These are phyloP conservation scores for Aleurites moluccanus DNA, from an alignment of 441 rosid species.

Conservation along the genomic window DNA sequence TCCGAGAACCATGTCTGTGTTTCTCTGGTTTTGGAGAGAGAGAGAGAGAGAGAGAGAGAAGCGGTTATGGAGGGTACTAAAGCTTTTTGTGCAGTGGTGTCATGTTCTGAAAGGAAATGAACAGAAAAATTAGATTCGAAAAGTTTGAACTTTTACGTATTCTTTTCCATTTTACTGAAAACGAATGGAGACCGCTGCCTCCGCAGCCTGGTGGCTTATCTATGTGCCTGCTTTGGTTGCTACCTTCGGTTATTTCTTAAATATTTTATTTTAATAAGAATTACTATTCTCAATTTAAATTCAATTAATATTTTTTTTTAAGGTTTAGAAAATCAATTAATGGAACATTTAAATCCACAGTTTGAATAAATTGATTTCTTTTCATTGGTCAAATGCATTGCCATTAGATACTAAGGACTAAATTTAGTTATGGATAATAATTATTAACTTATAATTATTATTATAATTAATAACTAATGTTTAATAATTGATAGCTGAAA, in stretches of 20 bases:
- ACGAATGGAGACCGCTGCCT: constrained; percentile 20
- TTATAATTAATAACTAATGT: too few relatives aligned
- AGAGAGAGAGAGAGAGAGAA: neutral
- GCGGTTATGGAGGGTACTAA: neutral
- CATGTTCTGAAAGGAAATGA: constrained; percentile 25
- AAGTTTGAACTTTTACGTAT: constrained; percentile 7
- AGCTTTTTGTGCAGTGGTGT: constrained; percentile 23
- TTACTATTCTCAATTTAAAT: neutral
- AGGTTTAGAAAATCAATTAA: too few relatives aligned
- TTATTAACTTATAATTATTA: too few relatives aligned
- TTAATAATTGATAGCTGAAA: too few relatives aligned
- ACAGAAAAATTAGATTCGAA: constrained; percentile 21
- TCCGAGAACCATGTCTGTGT: constrained; percentile 49
- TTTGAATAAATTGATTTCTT: too few relatives aligned
- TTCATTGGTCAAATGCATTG: too few relatives aligned
- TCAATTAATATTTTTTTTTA: too few relatives aligned
- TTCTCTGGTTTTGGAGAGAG: neutral
- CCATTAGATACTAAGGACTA: too few relatives aligned
- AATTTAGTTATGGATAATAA: too few relatives aligned
- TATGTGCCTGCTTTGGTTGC: neutral
- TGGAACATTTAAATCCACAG: too few relatives aligned
- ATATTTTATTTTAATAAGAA: neutral
- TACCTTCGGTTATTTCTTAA: neutral
- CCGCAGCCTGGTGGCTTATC: constrained; percentile 7
- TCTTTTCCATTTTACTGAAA: neutral